phyloP scores from a whole-genome alignment of 2,329 filamentous ascomycete species.

The Clarireedia hainanense region DNA sequence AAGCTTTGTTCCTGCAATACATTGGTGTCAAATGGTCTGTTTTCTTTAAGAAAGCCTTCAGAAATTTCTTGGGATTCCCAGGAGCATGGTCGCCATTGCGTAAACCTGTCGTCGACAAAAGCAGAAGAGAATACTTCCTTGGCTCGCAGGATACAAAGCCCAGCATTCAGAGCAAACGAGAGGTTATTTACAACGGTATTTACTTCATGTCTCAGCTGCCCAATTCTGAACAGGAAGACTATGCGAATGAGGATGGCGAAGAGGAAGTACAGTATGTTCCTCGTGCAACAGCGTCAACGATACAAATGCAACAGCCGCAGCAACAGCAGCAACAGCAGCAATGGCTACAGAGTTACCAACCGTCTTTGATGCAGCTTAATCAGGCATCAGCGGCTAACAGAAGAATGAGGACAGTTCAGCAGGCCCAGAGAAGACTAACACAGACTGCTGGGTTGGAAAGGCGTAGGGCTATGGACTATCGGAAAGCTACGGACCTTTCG shows the following conservation, averaged over 20 bases:
- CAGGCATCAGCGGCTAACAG: too few species aligned
- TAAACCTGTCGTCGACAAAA: slow-evolving; percentile 12
- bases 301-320: background rate
- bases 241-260: slow-evolving; percentile 15
- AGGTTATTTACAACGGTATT: slow-evolving; percentile 20
- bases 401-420: too few species aligned
- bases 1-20: slow-evolving; percentile 46
- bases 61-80: slow-evolving; percentile 16
- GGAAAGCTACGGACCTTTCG: too few species aligned
- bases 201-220: slow-evolving; percentile 27
- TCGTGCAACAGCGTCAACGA: background rate
- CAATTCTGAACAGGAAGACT: slow-evolving; percentile 13
- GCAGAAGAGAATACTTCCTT: slow-evolving; percentile 23
- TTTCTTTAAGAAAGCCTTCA: slow-evolving; percentile 37
- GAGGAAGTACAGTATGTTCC: slow-evolving; percentile 18
- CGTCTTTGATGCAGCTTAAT: too few species aligned
- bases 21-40: slow-evolving; percentile 45
- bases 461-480: too few species aligned
- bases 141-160: slow-evolving; percentile 12
- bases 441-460: too few species aligned
- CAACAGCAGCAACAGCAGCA: background rate
- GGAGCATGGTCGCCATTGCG: slow-evolving; percentile 22
- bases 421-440: too few species aligned
- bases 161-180: slow-evolving; percentile 20
- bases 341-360: too few species aligned